Percentiles rank a stretch among this genome's conserved stretches.
Evolutionary conservation across 164 flowering plant genomes (phyloP).

Genomic region (Litsea cubeba): DNA sequence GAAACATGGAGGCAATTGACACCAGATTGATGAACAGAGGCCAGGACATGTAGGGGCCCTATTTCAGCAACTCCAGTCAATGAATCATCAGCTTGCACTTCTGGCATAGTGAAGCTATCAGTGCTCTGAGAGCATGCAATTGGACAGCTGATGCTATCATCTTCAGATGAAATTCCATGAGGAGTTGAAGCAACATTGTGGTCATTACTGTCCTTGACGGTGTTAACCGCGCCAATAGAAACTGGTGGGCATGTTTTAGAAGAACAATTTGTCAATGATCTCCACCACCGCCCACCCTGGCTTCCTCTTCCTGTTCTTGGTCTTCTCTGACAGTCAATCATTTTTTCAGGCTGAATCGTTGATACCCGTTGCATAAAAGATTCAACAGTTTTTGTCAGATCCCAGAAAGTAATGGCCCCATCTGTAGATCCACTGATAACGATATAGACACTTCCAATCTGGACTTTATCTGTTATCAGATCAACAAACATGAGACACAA

Average conservation of each 20-base stretch:
- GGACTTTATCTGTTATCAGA: conserved; percentile 30
- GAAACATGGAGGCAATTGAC: conserved; percentile 89
- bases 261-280: conserved; percentile 31
- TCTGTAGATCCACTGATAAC: conserved; percentile 89
- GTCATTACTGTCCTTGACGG: conserved; percentile 15
- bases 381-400: conserved; percentile 64
- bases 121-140: conserved; percentile 9
- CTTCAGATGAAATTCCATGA: conserved; percentile 10
- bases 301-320: conserved; percentile 99
- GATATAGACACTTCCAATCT: conserved; percentile 36
- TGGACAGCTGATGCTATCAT: conserved; percentile 4
- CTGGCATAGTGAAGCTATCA: conserved; percentile 20
- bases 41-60: conserved; percentile 49
- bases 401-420: conserved; percentile 96
- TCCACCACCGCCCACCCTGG: conserved; percentile 96
- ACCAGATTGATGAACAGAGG: conserved; percentile 82
- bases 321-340: conserved; percentile 61
- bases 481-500: not conserved
- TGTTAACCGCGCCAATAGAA: conserved; percentile 10
- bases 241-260: conserved; percentile 24
- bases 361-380: conserved; percentile 53
- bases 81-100: conserved; percentile 23
- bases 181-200: conserved; percentile 3
- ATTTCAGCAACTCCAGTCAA: conserved; percentile 32
- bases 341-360: conserved; percentile 41